Base-by-base conservation (phyloP, 305 asterid species). In the Fraxinus floribunda region DNA sequence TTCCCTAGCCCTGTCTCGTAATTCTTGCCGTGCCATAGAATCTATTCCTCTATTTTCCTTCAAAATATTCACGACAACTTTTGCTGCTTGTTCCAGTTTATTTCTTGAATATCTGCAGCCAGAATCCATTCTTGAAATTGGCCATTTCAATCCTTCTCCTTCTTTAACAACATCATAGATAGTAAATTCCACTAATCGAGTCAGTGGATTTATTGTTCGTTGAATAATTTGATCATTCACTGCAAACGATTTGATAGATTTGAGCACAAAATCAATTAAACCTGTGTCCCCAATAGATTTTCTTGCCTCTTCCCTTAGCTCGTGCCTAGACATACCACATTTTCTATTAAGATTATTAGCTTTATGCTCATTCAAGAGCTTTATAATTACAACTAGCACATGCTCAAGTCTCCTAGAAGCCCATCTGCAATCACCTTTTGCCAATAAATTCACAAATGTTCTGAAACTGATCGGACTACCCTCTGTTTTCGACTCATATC, bases 371-470 rank as follows among this genome's bases (percentile, higher is more conserved):
- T 90, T 89, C 86, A 94, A 82, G 79, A 86, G 84, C 79, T 86
- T 84, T 79, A 93, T 89, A 39, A 94, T 87, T 80, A 89, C 93
- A n/a, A 71, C 77, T 68, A 93, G 85, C 80, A 88, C 94, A 11
- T 81, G 55, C 80, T 90, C 86, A 18, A 94, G 74, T 91, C 97
- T 87, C 75, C 85, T 89, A 34, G 87, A 85, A 75, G 97, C 87
- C 94, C 95, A 94, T 82, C 98, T 90, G 86, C 94, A 89, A 76
- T 90, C 84, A 73, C 46, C 89, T 60, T 77, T 90, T 16, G 85
- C 89, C 87, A 94, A 82, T 71, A 78, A 84, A 81, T 87, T 83
- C 81, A 90, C 89, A 79, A 94, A 84, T 22, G 77, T 64, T 74
- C 85, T 87, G 57, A 85, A 85, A 29, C 89, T 87, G 62, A 89